Conservation (phyloP, 2,329 filamentous ascomycete genomes). For the Blumeriella jaapii region DNA sequence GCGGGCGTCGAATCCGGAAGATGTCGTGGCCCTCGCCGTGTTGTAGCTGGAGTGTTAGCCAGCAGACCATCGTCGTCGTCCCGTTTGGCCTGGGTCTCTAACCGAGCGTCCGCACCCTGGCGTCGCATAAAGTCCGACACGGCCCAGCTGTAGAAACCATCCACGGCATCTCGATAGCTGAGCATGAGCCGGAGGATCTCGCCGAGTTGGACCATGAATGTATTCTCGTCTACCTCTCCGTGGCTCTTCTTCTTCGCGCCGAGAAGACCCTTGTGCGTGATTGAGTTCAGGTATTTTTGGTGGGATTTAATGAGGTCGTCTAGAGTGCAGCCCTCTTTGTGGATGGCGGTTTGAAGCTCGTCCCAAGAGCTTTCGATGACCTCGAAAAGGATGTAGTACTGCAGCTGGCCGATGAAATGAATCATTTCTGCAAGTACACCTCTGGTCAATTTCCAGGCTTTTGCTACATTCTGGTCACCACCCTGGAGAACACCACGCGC, state of each 20-base stretch:
- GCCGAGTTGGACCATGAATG: conserved; percentile 83
- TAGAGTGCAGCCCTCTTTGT: conserved; percentile 76
- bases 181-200: conserved; percentile 93
- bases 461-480: conserved; percentile 54
- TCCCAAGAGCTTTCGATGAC: conserved; percentile 97
- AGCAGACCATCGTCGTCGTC: conserved; percentile 24
- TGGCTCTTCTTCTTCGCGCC: conserved; percentile 50
- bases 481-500: conserved; percentile 81
- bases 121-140: conserved; percentile 86
- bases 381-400: conserved; percentile 98
- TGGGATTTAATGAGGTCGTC: conserved; percentile 93
- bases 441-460: conserved; percentile 82
- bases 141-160: conserved; percentile 87
- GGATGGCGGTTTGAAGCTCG: conserved; percentile 71
- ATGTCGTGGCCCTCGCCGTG: conserved; percentile 21
- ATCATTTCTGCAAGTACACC: conserved; percentile 95
- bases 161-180: conserved; percentile 82
- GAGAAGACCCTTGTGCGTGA: conserved; percentile 90
- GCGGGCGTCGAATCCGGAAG: conserved; percentile 22
- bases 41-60: conserved; percentile 22
- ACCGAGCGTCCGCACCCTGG: conserved; percentile 72
- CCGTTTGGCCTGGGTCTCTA: conserved; percentile 38
- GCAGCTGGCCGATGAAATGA: conserved; percentile 91
- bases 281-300: conserved; percentile 78
- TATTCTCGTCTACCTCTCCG: conserved; percentile 43